Conservation (phyloP, 108 stramenopile species). For the Nannochloropsis oceanica region DNA sequence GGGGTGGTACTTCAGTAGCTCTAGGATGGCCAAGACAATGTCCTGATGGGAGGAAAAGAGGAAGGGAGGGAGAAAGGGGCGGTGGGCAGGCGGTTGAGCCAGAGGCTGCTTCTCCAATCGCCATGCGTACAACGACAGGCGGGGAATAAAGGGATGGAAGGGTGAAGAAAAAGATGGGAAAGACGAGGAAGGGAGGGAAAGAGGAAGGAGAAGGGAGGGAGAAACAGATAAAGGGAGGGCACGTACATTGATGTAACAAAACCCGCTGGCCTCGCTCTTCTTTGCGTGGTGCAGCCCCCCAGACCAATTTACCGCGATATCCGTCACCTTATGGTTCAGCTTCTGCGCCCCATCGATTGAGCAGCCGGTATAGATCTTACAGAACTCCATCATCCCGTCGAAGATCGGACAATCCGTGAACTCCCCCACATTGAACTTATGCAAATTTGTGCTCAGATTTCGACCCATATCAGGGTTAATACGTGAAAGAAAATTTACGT, state of each 20-base stretch:
- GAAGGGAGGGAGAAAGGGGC: neutral
- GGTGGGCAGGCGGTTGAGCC: neutral
- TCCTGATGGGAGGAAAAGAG: conserved; percentile 46
- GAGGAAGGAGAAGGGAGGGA: neutral
- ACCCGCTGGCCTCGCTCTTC: conserved; percentile 86
- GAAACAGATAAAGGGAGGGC: neutral
- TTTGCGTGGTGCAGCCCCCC: conserved; percentile 99
- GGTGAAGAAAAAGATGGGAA: neutral
- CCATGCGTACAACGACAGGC: neutral
- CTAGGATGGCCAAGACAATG: conserved; percentile 96
- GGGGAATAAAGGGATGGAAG: neutral
- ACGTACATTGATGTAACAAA: conserved; percentile 54
- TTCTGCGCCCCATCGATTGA: conserved; percentile 89
- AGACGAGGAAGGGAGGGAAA: neutral
- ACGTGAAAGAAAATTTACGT: conserved; percentile 74
- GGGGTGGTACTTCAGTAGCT: conserved; percentile 93
- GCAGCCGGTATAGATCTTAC: conserved; percentile 81
- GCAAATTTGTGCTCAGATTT: conserved; percentile 52
- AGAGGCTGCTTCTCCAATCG: neutral
- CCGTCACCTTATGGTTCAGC: conserved; percentile 73
- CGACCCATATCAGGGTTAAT: conserved; percentile 77
- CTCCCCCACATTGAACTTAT: conserved; percentile 84
- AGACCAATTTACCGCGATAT: conserved; percentile 96
- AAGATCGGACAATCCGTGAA: conserved; percentile 97
- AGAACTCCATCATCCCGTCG: conserved; percentile 94